Conservation (phyloP, 179 eudicot species). For the Beta lomatogona region DNA sequence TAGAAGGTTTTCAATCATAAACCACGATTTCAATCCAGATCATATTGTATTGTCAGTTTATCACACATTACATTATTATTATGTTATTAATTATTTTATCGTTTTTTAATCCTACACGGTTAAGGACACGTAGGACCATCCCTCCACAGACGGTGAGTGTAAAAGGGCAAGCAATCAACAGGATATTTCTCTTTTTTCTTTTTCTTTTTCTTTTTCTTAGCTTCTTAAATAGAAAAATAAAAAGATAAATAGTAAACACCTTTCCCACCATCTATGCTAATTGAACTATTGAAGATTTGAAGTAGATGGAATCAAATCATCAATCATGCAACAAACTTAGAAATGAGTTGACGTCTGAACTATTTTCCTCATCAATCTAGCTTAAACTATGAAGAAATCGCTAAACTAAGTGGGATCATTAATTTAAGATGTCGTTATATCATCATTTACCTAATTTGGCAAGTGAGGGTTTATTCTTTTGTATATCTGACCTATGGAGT, state of each 20-base stretch:
- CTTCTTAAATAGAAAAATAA: no score
- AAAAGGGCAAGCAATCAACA: background rate
- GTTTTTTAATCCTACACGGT: background rate
- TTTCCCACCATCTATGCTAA: background rate
- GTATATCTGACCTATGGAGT: background rate
- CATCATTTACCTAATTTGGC: background rate
- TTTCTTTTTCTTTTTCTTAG: no score
- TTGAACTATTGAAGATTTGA: background rate
- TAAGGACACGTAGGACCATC: background rate
- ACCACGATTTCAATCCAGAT: background rate
- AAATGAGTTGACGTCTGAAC: background rate
- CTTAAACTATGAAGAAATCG: background rate
- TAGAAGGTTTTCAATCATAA: background rate
- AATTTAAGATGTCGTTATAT: background rate
- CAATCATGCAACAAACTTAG: constrained; percentile 5
- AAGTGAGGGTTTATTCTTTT: background rate
- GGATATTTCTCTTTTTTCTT: no score
- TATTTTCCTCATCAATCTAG: constrained; percentile 1
- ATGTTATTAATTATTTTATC: no score
- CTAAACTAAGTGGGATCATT: background rate
- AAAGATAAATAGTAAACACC: no score
- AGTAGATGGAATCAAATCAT: background rate
- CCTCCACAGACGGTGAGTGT: background rate
- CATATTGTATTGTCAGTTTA: background rate
- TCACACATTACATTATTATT: background rate